Evolutionary conservation across 2,329 filamentous ascomycete genomes (phyloP), one percentile per base, ranked within the genome.

Genomic region (Hypomyces rosellus): DNA sequence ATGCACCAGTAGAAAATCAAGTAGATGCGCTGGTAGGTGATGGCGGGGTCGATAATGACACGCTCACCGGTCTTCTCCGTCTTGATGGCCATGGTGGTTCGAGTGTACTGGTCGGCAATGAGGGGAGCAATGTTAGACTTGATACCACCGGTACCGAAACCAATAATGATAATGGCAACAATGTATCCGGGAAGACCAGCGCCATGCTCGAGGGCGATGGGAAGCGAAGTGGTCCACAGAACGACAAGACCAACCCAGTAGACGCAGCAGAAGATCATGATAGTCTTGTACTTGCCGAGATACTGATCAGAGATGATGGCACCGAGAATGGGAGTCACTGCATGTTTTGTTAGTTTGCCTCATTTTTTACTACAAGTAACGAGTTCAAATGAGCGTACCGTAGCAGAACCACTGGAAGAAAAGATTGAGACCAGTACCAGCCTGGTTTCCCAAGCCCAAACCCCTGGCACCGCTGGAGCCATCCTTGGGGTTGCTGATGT

Each of bases 1-100:
- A 89, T 88, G 67, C 81, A 85, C 64, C 77, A 75, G 68, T 88
- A 88, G 70, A 88, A 88, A 61, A 88, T 78, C 81, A 82, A 86
- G 72, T 86, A 88, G 54, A 88, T 81, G 44, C 82, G 75, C 60
- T 84, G 80, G 54, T 84, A 77, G 1, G 85, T 88, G 49, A 86
- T 71, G 37, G 77, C 73, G 0, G 84, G 83, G 57, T 88, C 84
- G 22, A 86, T 77, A 55, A 88, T 75, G 48, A 88, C 81, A 72
- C 75, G 71, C 65, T 81, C 75, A 37, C 78, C 79, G 6, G 57
- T 65, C 56, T 70, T 65, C 40, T 76, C 66, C 2, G 71, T 75
- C 59, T 69, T 71, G 45, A 81, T 62, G 20, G 71, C 73, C 71
- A 75, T 81, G 51, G 61, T 57, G 44, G 66, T 63, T 65, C 80